Conservation (phyloP, 306 rosid genomes). For the Ormosia semicastrata region DNA sequence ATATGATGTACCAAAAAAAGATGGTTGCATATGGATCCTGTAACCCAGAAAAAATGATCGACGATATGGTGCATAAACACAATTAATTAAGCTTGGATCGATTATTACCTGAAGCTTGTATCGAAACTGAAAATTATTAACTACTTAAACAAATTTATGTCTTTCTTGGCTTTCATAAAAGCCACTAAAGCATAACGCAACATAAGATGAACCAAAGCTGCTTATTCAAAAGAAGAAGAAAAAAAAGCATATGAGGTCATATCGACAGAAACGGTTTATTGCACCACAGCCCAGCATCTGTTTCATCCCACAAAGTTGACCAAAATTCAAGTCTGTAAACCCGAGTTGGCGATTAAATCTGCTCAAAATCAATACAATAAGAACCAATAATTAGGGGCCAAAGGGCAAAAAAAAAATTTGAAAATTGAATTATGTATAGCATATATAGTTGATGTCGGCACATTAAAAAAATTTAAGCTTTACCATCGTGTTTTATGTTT, state of each 20-base stretch:
- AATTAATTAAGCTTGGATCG: neutral
- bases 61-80: neutral
- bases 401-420: neutral
- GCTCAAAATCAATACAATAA: neutral
- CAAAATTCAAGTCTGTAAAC: neutral
- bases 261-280: neutral
- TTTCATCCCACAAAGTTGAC: neutral
- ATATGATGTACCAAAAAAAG: too few relatives aligned
- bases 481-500: neutral
- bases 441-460: neutral
- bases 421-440: neutral
- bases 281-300: neutral
- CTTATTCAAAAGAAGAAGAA: neutral
- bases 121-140: too few relatives aligned
- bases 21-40: too few relatives aligned
- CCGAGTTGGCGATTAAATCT: neutral
- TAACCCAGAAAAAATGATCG: too few relatives aligned
- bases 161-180: too few relatives aligned
- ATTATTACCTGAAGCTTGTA: neutral
- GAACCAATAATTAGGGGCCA: neutral
- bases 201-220: neutral
- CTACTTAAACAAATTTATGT: too few relatives aligned
- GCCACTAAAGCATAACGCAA: neutral
- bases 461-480: neutral
- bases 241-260: neutral